Evolutionary conservation across 768 basidiomycete genomes (phyloP), one percentile per base, ranked within the genome.

Genomic region (Imleria badia): DNA sequence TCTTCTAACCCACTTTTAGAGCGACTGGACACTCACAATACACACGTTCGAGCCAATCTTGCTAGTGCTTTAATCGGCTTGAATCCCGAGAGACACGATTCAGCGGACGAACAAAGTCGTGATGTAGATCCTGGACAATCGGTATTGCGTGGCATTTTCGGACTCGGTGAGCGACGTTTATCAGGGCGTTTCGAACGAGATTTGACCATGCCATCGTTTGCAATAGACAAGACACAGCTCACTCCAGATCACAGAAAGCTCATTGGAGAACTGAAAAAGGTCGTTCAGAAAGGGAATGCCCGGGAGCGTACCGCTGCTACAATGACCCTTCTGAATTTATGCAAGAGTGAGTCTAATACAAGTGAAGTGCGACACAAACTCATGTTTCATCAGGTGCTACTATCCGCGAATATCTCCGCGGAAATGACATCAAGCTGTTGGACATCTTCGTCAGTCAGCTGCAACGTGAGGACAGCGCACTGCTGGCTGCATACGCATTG

Each of bases 401-500:
- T 1, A 52, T 64, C 17, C 53, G 65, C 31, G 34, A 22, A 2
- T 40, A 51, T 45, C 57, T 66, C 6, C 23, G n/a, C n/a, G n/a
- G n/a, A n/a, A n/a, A 19, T 11, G 39, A 59, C 6, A 54, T 45
- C 10, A 11, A 31, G 6, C 31, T 61, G 15, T 15, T 61, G 38
- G 40, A 31, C 2, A 5, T 52, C 14, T 64, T 66, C 8, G 3
- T 66, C 8, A 39, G 36, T 2, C 62, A 67, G 11, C 11, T 66
- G 23, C 50, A 45, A 20, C 48, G 23, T 5, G 55, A 57, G 47
- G 43, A 57, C 4, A 51, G 17, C 1, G 58, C 64, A 1, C 33
- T 66, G 29, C 55, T 65, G 17, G 60, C 55, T 15, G 64, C 64
- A 14, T 63, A 63, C n/a, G 64, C 64, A 2, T 41, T 65, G 36